Evolutionary conservation across 1,139 yeast species (phyloP).

Genomic region (Yamadazyma oceani): DNA sequence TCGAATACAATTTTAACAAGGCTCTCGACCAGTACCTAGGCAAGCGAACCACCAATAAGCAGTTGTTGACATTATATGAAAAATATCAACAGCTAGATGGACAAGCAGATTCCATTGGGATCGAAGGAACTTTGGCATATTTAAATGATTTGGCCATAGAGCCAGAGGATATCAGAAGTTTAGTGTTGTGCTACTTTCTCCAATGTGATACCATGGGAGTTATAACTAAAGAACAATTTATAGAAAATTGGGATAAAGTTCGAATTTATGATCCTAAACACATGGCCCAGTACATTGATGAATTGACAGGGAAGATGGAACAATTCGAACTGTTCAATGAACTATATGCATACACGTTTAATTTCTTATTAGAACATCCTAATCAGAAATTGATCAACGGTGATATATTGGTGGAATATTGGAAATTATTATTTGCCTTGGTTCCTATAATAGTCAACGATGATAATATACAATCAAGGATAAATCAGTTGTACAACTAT

Average conservation of each 20-base stretch:
- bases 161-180: slow-evolving; percentile 70
- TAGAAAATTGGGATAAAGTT: slow-evolving; percentile 54
- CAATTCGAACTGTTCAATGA: slow-evolving; percentile 12
- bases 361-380: slow-evolving; percentile 60
- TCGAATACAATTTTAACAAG: slow-evolving; percentile 6
- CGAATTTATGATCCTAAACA: slow-evolving; percentile 37
- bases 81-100: slow-evolving; percentile 26
- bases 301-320: slow-evolving; percentile 14
- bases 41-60: slow-evolving; percentile 3
- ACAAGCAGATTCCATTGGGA: slow-evolving; percentile 40
- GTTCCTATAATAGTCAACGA: slow-evolving; percentile 11
- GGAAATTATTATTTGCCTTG: slow-evolving; percentile 61
- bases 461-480: slow-evolving; percentile 21
- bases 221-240: slow-evolving; percentile 49
- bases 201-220: slow-evolving; percentile 67
- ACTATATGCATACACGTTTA: slow-evolving; percentile 72
- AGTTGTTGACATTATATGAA: slow-evolving; percentile 22
- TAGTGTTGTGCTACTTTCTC: slow-evolving; percentile 69
- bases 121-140: slow-evolving; percentile 75
- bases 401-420: slow-evolving; percentile 73
- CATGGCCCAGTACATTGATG: slow-evolving; percentile 51
- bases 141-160: slow-evolving; percentile 65
- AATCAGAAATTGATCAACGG: slow-evolving; percentile 54
- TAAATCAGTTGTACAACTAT: slow-evolving; percentile 56
- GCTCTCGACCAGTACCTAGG: slow-evolving; percentile 12